These are phyloP conservation scores for Colletotrichum liaoningense DNA, from an alignment of 2,329 filamentous ascomycete genomes.

Conservation along the genomic window DNA sequence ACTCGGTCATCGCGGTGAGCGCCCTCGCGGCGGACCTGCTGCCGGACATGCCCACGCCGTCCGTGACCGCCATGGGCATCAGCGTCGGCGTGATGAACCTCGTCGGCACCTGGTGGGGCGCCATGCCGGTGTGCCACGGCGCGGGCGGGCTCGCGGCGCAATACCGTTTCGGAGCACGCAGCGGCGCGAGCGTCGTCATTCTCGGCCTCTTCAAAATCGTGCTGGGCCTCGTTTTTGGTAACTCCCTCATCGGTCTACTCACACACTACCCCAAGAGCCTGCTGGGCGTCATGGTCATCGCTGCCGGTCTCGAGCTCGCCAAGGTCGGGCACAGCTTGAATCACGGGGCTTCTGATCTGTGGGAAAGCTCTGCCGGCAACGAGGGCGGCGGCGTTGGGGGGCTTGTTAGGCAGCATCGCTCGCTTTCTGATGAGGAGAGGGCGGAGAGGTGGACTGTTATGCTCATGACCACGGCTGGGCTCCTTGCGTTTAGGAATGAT, in stretches of 20 bases:
- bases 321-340: conserved; percentile 88
- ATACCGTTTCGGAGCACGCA: conserved; percentile 90
- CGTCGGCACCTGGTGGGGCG: conserved; percentile 88
- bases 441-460: conserved; percentile 87
- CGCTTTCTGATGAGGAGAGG: conserved; percentile 74
- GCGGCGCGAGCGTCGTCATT: conserved; percentile 84
- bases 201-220: conserved; percentile 81
- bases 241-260: conserved; percentile 76
- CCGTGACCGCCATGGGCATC: conserved; percentile 80
- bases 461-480: conserved; percentile 85
- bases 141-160: conserved; percentile 92
- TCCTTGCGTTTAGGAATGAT: conserved; percentile 91
- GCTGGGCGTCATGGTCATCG: conserved; percentile 89
- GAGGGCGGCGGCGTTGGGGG: conserved; percentile 36
- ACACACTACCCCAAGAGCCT: conserved; percentile 79
- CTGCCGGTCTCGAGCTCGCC: conserved; percentile 87
- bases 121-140: conserved; percentile 96
- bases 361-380: conserved; percentile 64
- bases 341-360: conserved; percentile 70
- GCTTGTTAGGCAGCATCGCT: conserved; percentile 57
- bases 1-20: conserved; percentile 89
- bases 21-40: conserved; percentile 83
- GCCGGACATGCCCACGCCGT: conserved; percentile 73
- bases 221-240: conserved; percentile 81
- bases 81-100: conserved; percentile 90